Evolutionary conservation across 768 basidiomycete species (phyloP).

Genomic region (Xerocomus brunneocitrinus): DNA sequence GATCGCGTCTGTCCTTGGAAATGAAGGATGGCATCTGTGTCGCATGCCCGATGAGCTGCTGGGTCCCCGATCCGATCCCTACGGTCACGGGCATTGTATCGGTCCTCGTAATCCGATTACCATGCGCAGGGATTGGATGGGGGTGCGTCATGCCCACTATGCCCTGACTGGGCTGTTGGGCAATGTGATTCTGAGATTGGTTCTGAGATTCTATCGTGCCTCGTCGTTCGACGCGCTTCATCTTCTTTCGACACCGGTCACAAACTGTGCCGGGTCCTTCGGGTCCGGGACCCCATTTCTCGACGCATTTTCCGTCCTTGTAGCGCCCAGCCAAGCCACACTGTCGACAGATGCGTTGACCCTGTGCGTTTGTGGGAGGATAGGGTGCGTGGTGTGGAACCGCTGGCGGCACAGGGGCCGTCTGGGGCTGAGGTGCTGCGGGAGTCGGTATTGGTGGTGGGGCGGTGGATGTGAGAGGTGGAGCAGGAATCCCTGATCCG

Average conservation of each 20-base stretch:
- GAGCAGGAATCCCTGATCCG: conserved; percentile 19
- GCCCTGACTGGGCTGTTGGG: conserved; percentile 6
- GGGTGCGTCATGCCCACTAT: conserved; percentile 10
- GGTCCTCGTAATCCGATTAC: conserved; percentile 22
- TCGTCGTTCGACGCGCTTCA: conserved; percentile 77
- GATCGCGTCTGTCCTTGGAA: conserved; percentile 25
- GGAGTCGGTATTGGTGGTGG: conserved; percentile 17
- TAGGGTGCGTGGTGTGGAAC: conserved; percentile 17
- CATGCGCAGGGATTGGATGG: conserved; percentile 19
- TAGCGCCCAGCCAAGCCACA: conserved; percentile 72
- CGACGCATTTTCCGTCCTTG: conserved; percentile 82
- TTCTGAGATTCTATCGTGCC: conserved; percentile 52
- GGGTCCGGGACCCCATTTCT: conserved; percentile 85
- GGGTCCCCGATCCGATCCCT: conserved; percentile 24
- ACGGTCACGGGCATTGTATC: conserved; percentile 32
- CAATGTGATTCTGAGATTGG: conserved; percentile 18
- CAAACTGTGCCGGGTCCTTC: conserved; percentile 82
- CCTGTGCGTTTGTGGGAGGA: conserved; percentile 46
- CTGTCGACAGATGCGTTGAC: conserved; percentile 73
- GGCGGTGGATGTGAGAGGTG: conserved; percentile 10
- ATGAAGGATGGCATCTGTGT: conserved; percentile 22
- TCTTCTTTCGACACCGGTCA: conserved; percentile 82
- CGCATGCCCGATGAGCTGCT: conserved; percentile 23
- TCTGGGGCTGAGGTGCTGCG: conserved; percentile 5
- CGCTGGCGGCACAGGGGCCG: neutral